Evolutionary conservation across 768 basidiomycete species (phyloP).

Genomic region (Leccinum subtestaceum): DNA sequence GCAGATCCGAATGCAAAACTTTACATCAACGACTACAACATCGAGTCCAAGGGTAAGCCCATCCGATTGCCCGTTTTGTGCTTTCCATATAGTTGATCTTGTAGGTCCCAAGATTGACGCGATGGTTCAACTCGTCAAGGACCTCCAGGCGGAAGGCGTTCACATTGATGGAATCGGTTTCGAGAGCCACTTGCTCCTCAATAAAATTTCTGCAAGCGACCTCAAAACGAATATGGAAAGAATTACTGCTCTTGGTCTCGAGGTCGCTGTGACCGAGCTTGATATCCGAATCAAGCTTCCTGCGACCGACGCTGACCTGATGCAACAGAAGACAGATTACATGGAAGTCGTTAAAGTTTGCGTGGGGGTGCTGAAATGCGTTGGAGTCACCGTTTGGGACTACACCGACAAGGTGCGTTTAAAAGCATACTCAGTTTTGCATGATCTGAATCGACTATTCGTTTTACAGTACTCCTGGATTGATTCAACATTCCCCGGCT

Average conservation of each 20-base stretch:
- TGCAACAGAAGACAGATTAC: slow-evolving; percentile 57
- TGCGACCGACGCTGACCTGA: slow-evolving; percentile 43
- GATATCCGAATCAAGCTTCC: slow-evolving; percentile 59
- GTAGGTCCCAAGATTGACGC: slow-evolving; percentile 38
- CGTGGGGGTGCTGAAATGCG: slow-evolving; percentile 43
- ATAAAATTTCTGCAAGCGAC: slow-evolving; percentile 44
- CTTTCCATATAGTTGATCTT: neutral
- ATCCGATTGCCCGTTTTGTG: neutral
- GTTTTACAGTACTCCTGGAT: slow-evolving; percentile 16
- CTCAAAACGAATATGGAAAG: slow-evolving; percentile 48
- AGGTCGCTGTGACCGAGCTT: slow-evolving; percentile 67
- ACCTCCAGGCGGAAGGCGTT: slow-evolving; percentile 43
- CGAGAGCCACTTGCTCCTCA: slow-evolving; percentile 59
- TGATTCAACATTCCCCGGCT: neutral
- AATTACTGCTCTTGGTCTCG: slow-evolving; percentile 59
- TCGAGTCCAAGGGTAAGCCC: slow-evolving; percentile 24
- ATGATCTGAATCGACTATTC: slow-evolving; percentile 2
- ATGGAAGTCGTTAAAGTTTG: slow-evolving; percentile 43
- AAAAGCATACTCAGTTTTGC: slow-evolving; percentile 6
- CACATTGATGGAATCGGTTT: slow-evolving; percentile 64
- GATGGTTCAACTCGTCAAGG: slow-evolving; percentile 51
- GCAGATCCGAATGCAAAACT: slow-evolving; percentile 33
- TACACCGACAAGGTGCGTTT: slow-evolving; percentile 35
- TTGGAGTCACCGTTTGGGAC: slow-evolving; percentile 42
- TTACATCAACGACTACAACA: slow-evolving; percentile 32